phyloP scores from a whole-genome alignment of 106 monocot species.

The Platanthera guangdongensis region DNA sequence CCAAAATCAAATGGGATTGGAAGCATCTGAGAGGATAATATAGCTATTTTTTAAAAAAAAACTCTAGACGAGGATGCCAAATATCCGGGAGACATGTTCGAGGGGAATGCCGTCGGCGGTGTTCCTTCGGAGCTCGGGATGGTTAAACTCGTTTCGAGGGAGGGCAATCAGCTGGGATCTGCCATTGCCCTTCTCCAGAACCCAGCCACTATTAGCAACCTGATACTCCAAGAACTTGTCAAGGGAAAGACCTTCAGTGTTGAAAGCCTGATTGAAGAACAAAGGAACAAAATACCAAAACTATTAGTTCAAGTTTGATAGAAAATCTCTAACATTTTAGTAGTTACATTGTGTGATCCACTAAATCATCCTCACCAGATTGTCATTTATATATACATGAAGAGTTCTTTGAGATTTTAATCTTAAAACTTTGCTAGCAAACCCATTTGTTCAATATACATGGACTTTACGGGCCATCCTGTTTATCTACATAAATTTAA shows the following conservation, averaged over 20 bases:
- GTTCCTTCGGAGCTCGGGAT: conserved; percentile 83
- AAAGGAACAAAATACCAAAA: no score
- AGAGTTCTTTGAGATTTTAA: neutral
- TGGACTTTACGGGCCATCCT: neutral
- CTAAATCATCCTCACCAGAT: no score
- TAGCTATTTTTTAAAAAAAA: neutral
- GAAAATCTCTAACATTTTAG: no score
- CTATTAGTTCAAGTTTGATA: neutral
- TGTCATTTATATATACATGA: no score
- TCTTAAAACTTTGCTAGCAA: neutral
- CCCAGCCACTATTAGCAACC: no score
- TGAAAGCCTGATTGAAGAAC: no score
- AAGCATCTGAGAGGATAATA: no score
- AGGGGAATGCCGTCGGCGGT: conserved; percentile 52
- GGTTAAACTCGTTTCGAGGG: conserved; percentile 78
- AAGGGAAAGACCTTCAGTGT: no score
- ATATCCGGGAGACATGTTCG: conserved; percentile 83
- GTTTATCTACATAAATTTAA: neutral
- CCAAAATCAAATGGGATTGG: no score
- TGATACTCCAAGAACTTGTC: no score
- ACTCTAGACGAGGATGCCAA: conserved; percentile 54
- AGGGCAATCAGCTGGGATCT: conserved; percentile 56
- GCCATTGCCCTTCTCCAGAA: no score
- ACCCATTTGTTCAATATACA: neutral
- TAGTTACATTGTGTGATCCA: no score